These are phyloP conservation scores for Bryoglossum gracile DNA, from an alignment of 495 filamentous ascomycete species.

Conservation along the genomic window DNA sequence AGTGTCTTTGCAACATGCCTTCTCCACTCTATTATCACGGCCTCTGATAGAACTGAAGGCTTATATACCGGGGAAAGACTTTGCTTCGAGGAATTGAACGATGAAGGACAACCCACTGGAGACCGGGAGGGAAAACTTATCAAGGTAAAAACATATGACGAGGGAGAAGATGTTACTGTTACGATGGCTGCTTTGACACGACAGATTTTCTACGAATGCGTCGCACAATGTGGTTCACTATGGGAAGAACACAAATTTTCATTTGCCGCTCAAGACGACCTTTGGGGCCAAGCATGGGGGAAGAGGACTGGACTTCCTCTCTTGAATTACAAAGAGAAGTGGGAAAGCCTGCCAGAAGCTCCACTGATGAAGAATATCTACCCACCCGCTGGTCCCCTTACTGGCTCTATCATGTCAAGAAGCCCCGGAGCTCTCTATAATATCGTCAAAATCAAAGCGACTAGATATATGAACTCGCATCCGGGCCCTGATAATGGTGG, in stretches of 20 bases:
- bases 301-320: conserved; percentile 24
- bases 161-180: conserved; percentile 16
- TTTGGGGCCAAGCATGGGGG: conserved; percentile 22
- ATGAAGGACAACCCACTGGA: conserved; percentile 14
- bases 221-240: conserved; percentile 15
- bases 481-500: conserved; percentile 15
- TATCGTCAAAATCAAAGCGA: conserved; percentile 16
- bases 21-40: conserved; percentile 4
- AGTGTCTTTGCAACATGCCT: conserved; percentile 24
- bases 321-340: conserved; percentile 13
- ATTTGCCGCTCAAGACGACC: conserved; percentile 25
- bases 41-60: conserved; percentile 13
- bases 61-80: conserved; percentile 7
- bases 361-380: conserved; percentile 11
- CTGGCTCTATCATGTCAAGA: conserved; percentile 14
- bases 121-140: conserved; percentile 3
- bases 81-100: conserved; percentile 1
- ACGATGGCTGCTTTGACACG: conserved; percentile 18
- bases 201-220: conserved; percentile 17
- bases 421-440: conserved; percentile 14
- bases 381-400: conserved; percentile 9
- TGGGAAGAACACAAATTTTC: conserved; percentile 20
- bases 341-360: conserved; percentile 12
- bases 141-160: conserved; percentile 6
- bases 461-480: conserved; percentile 12